A percentile compares a stretch with the other conserved stretches of the same genome.
Conservation (phyloP, 192 early-diverging fungal species). For the Oehlia diaphana region DNA sequence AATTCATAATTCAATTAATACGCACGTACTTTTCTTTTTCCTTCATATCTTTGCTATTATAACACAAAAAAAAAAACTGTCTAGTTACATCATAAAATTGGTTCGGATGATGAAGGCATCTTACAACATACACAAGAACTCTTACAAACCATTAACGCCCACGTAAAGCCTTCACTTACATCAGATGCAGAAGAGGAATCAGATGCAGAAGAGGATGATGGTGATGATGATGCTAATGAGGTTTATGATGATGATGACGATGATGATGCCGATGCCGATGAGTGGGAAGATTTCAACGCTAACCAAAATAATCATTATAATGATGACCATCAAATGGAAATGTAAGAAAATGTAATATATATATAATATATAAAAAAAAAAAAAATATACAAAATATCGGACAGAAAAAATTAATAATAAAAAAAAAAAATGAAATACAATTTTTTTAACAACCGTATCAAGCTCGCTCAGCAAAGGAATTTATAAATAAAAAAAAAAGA, state of each 20-base stretch:
- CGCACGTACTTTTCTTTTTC: too few species aligned
- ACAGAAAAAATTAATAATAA: not conserved
- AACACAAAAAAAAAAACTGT: constrained; percentile 3
- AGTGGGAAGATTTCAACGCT: too few species aligned
- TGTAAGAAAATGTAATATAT: constrained; percentile 6
- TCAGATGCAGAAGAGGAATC: constrained; percentile 31
- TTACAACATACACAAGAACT: constrained; percentile 71
- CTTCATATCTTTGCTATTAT: too few species aligned
- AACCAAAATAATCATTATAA: too few species aligned
- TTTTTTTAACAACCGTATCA: not conserved
- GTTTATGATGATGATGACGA: too few species aligned
- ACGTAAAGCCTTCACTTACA: constrained; percentile 45
- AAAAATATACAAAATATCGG: not conserved
- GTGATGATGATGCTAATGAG: too few species aligned
- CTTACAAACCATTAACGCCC: constrained; percentile 55
- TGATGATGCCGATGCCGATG: too few species aligned
- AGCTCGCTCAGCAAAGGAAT: not conserved
- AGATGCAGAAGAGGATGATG: not conserved
- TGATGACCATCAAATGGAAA: constrained; percentile 41
- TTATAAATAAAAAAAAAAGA: too few species aligned
- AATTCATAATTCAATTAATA: too few species aligned
- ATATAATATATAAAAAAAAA: not conserved
- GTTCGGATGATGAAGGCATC: constrained; percentile 67
- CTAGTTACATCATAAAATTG: constrained; percentile 61
- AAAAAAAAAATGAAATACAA: not conserved